These are phyloP conservation scores for Phytophthora constricta DNA, from an alignment of 352 stramenopile species.

Conservation along the genomic window DNA sequence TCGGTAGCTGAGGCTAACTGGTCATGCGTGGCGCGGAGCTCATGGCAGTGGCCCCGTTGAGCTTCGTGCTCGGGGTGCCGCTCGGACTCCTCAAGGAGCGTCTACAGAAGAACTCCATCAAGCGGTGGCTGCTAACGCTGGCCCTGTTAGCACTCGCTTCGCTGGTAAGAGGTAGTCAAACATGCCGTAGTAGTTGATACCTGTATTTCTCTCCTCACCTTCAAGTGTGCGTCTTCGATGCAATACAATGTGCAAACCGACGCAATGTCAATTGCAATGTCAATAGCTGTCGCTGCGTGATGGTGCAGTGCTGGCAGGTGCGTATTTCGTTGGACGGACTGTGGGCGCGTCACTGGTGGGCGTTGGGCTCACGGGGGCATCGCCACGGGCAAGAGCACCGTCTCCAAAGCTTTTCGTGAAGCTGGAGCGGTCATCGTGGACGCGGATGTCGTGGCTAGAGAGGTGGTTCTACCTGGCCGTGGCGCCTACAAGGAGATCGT, in stretches of 20 bases:
- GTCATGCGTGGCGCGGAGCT: constrained; percentile 35
- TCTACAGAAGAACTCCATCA: constrained; percentile 42
- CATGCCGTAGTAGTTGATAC: too few species aligned
- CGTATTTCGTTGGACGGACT: constrained; percentile 47
- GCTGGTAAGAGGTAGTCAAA: constrained; percentile 53
- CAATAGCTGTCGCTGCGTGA: constrained; percentile 53
- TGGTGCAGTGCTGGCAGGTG: constrained; percentile 25
- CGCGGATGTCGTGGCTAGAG: constrained; percentile 77
- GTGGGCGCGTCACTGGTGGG: constrained; percentile 70
- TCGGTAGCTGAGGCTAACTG: constrained; percentile 7
- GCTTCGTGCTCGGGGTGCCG: constrained; percentile 49
- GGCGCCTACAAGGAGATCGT: constrained; percentile 84
- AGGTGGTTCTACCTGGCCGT: constrained; percentile 79
- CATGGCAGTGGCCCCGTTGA: constrained; percentile 43
- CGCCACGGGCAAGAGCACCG: constrained; percentile 84
- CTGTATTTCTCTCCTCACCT: too few species aligned
- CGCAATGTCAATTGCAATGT: constrained; percentile 1
- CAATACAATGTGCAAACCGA: too few species aligned
- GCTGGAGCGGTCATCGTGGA: constrained; percentile 81
- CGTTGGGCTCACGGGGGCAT: constrained; percentile 87
- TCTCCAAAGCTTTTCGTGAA: constrained; percentile 66
- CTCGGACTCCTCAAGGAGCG: constrained; percentile 66
- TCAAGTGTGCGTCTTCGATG: too few species aligned
- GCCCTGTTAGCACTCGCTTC: constrained; percentile 43
- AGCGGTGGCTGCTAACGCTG: constrained; percentile 53